Percentiles rank a stretch among this genome's conserved stretches.
Conservation (phyloP, 169 alveolate genomes). For the Plasmodium fragile region DNA sequence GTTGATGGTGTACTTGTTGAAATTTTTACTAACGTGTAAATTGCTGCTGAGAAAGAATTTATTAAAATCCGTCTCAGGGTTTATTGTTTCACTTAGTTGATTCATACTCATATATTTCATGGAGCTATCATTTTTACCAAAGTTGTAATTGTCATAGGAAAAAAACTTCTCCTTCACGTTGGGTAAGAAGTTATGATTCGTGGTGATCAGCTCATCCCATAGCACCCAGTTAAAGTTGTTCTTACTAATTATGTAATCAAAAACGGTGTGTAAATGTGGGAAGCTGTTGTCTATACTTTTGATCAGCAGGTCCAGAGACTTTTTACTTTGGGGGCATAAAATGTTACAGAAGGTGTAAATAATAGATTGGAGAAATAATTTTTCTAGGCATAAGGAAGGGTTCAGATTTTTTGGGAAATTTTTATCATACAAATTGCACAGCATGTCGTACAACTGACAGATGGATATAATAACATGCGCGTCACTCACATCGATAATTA, state of each 20-base stretch:
- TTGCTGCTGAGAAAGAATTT: constrained; percentile 37
- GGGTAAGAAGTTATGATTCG: constrained; percentile 67
- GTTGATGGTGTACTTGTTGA: constrained; percentile 65
- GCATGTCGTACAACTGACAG: constrained; percentile 73
- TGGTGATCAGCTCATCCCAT: constrained; percentile 77
- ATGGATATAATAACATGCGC: constrained; percentile 67
- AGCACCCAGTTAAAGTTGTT: constrained; percentile 75
- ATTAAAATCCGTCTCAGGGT: constrained; percentile 51
- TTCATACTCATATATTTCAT: constrained; percentile 51
- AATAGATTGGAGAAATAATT: constrained; percentile 70
- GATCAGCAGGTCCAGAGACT: constrained; percentile 35
- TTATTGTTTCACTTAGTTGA: constrained; percentile 29
- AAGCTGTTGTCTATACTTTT: constrained; percentile 61
- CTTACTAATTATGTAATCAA: constrained; percentile 70
- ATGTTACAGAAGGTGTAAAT: constrained; percentile 63
- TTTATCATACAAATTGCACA: constrained; percentile 73
- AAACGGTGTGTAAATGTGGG: constrained; percentile 67
- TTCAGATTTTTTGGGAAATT: constrained; percentile 66
- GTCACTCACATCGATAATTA: constrained; percentile 75
- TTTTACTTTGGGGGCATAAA: constrained; percentile 64
- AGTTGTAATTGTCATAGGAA: constrained; percentile 46
- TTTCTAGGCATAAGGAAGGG: constrained; percentile 73
- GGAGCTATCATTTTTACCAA: constrained; percentile 50
- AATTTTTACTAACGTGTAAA: constrained; percentile 60
- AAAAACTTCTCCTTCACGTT: constrained; percentile 53